A percentile compares a stretch with the other conserved stretches of the same genome.
Conservation (phyloP, 164 flowering plant species). For the Aristolochia contorta region DNA sequence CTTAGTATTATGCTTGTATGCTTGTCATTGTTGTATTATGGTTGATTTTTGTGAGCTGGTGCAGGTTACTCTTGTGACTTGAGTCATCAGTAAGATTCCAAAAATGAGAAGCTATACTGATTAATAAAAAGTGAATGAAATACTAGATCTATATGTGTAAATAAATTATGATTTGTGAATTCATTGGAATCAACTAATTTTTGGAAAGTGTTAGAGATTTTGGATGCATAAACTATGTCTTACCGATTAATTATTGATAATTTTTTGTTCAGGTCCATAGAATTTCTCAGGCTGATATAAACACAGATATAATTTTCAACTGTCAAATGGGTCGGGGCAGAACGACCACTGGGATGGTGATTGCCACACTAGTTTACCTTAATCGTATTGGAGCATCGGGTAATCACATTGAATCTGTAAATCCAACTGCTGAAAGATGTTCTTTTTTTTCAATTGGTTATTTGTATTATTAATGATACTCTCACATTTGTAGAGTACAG, state of each 20-base stretch:
- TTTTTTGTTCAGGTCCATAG: conserved; percentile 47
- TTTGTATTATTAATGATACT: neutral
- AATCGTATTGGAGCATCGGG: conserved; percentile 86
- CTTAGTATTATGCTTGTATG: too few species aligned
- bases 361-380: conserved; percentile 82
- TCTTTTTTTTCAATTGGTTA: neutral
- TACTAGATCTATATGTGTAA: too few species aligned
- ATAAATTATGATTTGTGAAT: too few species aligned
- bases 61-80: too few species aligned
- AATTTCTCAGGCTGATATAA: conserved; percentile 63
- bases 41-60: too few species aligned
- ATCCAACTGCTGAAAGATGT: neutral
- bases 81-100: too few species aligned
- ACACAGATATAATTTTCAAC: conserved; percentile 75
- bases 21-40: too few species aligned
- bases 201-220: too few species aligned
- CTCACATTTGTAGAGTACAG: neutral
- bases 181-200: too few species aligned
- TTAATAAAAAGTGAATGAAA: too few species aligned
- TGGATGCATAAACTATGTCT: too few species aligned
- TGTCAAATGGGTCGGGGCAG: conserved; percentile 99
- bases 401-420: conserved; percentile 13
- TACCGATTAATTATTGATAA: neutral
- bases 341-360: conserved; percentile 97
- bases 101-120: too few species aligned